Evolutionary conservation across 2,329 filamentous ascomycete genomes (phyloP).

Genomic region (Fusarium torulosum): DNA sequence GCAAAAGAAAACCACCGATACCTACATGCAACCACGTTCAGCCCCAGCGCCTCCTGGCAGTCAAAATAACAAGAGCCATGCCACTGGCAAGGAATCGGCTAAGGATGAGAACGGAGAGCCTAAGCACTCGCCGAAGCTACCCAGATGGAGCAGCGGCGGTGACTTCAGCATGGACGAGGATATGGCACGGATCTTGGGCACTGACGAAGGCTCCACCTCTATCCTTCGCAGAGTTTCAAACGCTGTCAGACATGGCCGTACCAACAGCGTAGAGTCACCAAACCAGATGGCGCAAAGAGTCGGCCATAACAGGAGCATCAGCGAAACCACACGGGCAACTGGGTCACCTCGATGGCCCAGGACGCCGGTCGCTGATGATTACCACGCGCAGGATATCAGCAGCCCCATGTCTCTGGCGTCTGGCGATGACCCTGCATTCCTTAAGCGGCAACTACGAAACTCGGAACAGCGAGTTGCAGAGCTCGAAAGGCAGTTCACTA

Average conservation of each 20-base stretch:
- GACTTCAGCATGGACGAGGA: slow-evolving; percentile 97
- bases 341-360: slow-evolving; percentile 78
- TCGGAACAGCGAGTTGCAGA: slow-evolving; percentile 89
- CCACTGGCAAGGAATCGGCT: slow-evolving; percentile 62
- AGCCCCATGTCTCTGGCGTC: slow-evolving; percentile 77
- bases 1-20: slow-evolving; percentile 56
- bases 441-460: slow-evolving; percentile 81
- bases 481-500: slow-evolving; percentile 81
- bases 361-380: slow-evolving; percentile 71
- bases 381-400: slow-evolving; percentile 71
- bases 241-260: slow-evolving; percentile 91
- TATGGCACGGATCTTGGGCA: slow-evolving; percentile 87
- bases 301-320: slow-evolving; percentile 72
- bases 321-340: slow-evolving; percentile 74
- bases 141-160: slow-evolving; percentile 81
- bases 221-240: slow-evolving; percentile 92
- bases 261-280: slow-evolving; percentile 77
- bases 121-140: slow-evolving; percentile 74
- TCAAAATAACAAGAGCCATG: slow-evolving; percentile 47
- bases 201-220: slow-evolving; percentile 81
- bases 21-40: slow-evolving; percentile 69
- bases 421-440: slow-evolving; percentile 73
- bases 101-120: slow-evolving; percentile 57
- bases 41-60: slow-evolving; percentile 64
- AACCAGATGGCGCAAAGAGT: slow-evolving; percentile 58